phyloP scores from a whole-genome alignment of 352 stramenopile species.

The Pythium periplocum region DNA sequence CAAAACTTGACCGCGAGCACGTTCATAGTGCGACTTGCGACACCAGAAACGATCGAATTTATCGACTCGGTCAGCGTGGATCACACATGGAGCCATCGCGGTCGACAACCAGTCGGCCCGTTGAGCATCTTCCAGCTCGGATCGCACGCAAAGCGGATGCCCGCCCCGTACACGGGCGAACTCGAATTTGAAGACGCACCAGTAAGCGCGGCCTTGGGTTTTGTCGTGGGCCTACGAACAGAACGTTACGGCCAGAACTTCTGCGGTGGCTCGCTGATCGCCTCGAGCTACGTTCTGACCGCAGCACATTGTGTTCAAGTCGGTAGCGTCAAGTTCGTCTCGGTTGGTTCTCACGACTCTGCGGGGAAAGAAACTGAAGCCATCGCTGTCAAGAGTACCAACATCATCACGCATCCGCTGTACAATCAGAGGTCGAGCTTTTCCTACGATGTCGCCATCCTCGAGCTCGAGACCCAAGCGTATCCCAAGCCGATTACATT shows the following conservation, averaged over 20 bases:
- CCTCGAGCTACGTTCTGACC: slow-evolving; percentile 37
- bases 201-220: slow-evolving; percentile 17
- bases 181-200: slow-evolving; percentile 18
- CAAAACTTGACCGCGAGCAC: neutral
- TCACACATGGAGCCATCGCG: slow-evolving; percentile 18
- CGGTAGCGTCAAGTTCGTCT: slow-evolving; percentile 24
- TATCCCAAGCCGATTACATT: slow-evolving; percentile 25
- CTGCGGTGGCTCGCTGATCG: slow-evolving; percentile 40
- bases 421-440: slow-evolving; percentile 24
- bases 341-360: slow-evolving; percentile 25
- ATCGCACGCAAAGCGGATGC: neutral
- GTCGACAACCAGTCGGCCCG: slow-evolving; percentile 1
- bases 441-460: slow-evolving; percentile 34
- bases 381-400: slow-evolving; percentile 23
- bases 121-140: slow-evolving; percentile 5
- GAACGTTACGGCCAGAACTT: slow-evolving; percentile 28
- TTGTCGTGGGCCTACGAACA: slow-evolving; percentile 29
- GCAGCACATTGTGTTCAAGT: slow-evolving; percentile 31
- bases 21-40: slow-evolving; percentile 16
- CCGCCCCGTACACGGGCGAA: slow-evolving; percentile 7
- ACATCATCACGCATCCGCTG: slow-evolving; percentile 26
- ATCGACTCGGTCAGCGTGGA: slow-evolving; percentile 15
- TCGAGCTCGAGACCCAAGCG: slow-evolving; percentile 29
- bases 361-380: slow-evolving; percentile 23
- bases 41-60: slow-evolving; percentile 15